Base-by-base conservation (phyloP, 2,329 filamentous ascomycete genomes). In the Colletotrichum trifolii region DNA sequence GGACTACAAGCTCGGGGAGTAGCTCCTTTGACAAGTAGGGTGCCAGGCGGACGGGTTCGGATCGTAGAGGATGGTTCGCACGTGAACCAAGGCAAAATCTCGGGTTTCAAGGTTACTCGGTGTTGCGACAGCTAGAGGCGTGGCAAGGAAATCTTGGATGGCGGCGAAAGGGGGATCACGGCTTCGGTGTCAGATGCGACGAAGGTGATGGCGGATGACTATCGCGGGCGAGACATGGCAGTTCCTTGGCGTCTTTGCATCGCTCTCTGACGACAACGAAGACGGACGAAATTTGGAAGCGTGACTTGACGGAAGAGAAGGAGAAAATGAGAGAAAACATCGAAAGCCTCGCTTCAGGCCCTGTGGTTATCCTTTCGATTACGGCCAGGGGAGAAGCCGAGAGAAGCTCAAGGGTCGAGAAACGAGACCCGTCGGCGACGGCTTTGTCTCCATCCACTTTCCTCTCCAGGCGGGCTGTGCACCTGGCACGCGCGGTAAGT, bases 401-500 rank as follows among this genome's bases (percentile, higher is more conserved):
- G 15, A 25, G 53, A 48, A 12, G 40, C 13, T 13, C 3, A 43
- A 43, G 40, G 40, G 9, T 43, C 15, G 7, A n/a, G 54, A 48
- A 39, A 56, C 45, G 34, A 43, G 36, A 50, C 6, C 25, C 25
- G 25, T 25, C 25, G 25, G 55, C 55, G 55, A 58, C 46, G 49
- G 35, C 25, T 36, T 45, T 39, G 40, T 25, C 25, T 38, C 38
- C 55, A 35, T 48, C 43, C 34, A 48, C 54, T 56, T 56, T 56
- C 54, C 34, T 56, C 25, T 40, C 55, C 45, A 12, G 38, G 47
- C 33, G 52, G 58, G 62, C 58, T 62, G 58, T 56, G 62, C 62
- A 62, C 36, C 47, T 52, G 58, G 62, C 62, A 65, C 58, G 46
- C 62, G 62, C 62, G 62, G 62, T 65, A 65, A 62, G 52, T 48